Evolutionary conservation across 148 eudicot species (phyloP).

Genomic region (Vaccinium darrowii): DNA sequence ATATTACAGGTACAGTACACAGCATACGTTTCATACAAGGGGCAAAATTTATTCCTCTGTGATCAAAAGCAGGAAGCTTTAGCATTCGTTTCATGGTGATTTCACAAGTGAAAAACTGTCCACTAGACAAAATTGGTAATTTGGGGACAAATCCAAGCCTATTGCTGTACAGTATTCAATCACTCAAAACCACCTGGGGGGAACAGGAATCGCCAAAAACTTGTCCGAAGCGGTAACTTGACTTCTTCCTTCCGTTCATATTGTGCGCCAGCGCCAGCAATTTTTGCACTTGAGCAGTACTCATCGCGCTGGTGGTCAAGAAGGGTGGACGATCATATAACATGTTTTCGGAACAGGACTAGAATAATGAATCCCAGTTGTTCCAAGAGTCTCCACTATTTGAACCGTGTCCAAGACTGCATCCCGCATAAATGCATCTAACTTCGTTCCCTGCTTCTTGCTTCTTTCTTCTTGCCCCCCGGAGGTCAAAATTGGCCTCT

Average conservation of each 20-base stretch:
- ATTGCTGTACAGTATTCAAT: conserved; percentile 19
- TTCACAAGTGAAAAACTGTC: neutral
- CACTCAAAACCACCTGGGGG: neutral
- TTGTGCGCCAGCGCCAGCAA: neutral
- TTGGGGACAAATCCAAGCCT: conserved; percentile 1
- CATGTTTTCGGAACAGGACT: neutral
- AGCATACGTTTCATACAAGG: neutral
- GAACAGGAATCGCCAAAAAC: neutral
- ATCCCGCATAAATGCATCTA: neutral
- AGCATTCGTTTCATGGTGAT: neutral
- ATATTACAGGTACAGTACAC: neutral
- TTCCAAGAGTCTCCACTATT: too few relatives aligned
- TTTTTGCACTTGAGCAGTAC: neutral
- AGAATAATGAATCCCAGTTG: neutral
- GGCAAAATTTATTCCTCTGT: conserved; percentile 14
- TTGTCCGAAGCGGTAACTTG: neutral
- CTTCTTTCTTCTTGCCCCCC: neutral
- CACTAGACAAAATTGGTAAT: neutral
- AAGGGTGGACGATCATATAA: neutral
- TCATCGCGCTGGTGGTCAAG: neutral
- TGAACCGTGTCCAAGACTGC: neutral
- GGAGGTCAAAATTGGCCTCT: neutral
- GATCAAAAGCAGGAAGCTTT: conserved; percentile 8
- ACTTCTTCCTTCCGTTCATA: neutral
- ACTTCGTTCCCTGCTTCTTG: neutral